A percentile compares a stretch with the other conserved stretches of the same genome.
phyloP scores from a whole-genome alignment of 1,284 basidiomycete species.

The Melampsora americana region DNA sequence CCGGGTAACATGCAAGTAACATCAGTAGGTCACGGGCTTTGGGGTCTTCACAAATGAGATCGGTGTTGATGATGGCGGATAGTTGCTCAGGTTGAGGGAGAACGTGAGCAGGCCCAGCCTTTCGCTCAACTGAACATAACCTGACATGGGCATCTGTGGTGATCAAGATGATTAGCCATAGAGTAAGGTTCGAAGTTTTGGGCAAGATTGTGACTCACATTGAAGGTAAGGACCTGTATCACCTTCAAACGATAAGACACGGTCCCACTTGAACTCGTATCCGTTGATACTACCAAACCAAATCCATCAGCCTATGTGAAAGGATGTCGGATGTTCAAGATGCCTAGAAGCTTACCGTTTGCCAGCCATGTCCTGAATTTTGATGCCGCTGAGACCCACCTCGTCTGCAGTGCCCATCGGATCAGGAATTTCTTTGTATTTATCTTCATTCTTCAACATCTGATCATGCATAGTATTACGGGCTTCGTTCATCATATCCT shows the following conservation, averaged over 20 bases:
- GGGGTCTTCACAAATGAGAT: constrained; percentile 63
- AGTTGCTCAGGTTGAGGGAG: constrained; percentile 66
- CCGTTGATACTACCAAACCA: constrained; percentile 73
- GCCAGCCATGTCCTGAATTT: constrained; percentile 96
- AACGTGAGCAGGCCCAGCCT: constrained; percentile 74
- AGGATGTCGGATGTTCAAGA: neutral
- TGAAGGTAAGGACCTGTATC: constrained; percentile 69
- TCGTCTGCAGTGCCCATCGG: constrained; percentile 77
- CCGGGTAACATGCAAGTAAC: constrained; percentile 83
- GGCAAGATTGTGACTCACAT: constrained; percentile 1
- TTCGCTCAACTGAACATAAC: constrained; percentile 84
- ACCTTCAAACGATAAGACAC: constrained; percentile 94
- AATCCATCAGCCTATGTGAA: constrained; percentile 19
- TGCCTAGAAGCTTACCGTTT: constrained; percentile 63
- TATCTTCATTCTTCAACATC: constrained; percentile 91
- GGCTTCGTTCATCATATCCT: constrained; percentile 89
- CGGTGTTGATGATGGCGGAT: constrained; percentile 67
- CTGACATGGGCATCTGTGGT: constrained; percentile 83
- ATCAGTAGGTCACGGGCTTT: constrained; percentile 84
- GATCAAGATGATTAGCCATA: constrained; percentile 16
- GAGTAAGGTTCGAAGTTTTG: neutral
- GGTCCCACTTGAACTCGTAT: constrained; percentile 90
- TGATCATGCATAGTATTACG: constrained; percentile 90
- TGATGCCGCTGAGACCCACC: constrained; percentile 91
- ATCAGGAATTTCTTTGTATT: constrained; percentile 84